Base-by-base conservation (phyloP, 2,329 filamentous ascomycete species). In the Pleomassaria siparia region DNA sequence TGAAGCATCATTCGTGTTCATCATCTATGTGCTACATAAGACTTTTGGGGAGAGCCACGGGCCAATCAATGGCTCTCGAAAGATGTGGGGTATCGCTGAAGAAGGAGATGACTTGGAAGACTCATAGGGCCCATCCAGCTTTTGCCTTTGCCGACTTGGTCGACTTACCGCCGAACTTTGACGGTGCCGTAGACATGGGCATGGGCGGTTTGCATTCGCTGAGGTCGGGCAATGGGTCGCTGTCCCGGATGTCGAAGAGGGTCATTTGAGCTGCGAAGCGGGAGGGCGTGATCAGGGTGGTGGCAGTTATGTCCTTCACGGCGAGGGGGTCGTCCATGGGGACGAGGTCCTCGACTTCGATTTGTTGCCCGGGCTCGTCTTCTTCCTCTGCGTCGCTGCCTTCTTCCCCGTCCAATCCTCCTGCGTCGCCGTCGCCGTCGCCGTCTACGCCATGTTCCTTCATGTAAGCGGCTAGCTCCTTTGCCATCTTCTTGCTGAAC, bases 401-500 rank as follows among this genome's bases (percentile, higher is more conserved):
- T 2, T 50, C 49, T 12, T 53, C 61, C 5, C 65, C 61, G 10
- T 64, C 63, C 4, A 58, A 55, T 9, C 64, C 70, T 25, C 65
- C 67, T 16, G 77, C 75, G 58, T 80, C 77, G 2, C 78, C 76
- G 52, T 84, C 67, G 15, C 77, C 75, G 58, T 80, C 77, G 2
- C 78, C 76, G 52, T 84, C 80, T 11, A 80, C 77, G 8, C 82
- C 82, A 37, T 85, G 79, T 43, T 85, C 82, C 66, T 91, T 87
- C 74, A 99, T 94, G 56, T 95, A 96, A 9, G 83, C 81, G 66
- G 96, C 94, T 13, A 99, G 75, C 59, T 99, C 94, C 71, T 94
- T 95, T 13, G 90, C 83, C 87, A 96, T 96, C 75, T 96, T 97
- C 76, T 87, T 95, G 16, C 90, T 95, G 70, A 99, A 97, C 0